Percentiles rank a stretch among this genome's conserved stretches.
Evolutionary conservation across 1,284 basidiomycete species (phyloP).

Genomic region (Marasmius oreades): DNA sequence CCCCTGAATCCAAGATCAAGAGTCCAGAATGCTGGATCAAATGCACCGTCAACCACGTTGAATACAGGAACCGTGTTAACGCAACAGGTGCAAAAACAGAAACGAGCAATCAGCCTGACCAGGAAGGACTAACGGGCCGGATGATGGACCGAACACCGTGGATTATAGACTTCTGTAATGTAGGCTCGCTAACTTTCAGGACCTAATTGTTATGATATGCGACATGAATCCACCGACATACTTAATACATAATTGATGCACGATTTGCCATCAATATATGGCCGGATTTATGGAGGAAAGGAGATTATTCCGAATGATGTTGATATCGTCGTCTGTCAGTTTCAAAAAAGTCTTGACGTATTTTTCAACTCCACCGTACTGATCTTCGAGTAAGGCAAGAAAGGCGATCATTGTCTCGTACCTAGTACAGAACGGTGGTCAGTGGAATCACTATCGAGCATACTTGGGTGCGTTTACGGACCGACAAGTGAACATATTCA

Average conservation of each 20-base stretch:
- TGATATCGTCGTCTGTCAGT: constrained; percentile 59
- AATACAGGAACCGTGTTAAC: constrained; percentile 32
- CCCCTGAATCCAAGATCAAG: constrained; percentile 71
- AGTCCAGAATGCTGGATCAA: constrained; percentile 41
- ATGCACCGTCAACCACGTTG: constrained; percentile 17
- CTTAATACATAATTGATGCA: not conserved
- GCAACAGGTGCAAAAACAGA: constrained; percentile 44
- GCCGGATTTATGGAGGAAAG: constrained; percentile 31
- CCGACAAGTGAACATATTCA: constrained; percentile 78
- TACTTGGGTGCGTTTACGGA: constrained; percentile 26
- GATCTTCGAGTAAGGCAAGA: constrained; percentile 50
- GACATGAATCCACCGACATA: not conserved
- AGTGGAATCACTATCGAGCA: not conserved
- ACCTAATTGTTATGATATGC: not conserved
- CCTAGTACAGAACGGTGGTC: constrained; percentile 31
- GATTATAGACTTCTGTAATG: not conserved
- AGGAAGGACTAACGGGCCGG: constrained; percentile 30
- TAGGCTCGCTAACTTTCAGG: not conserved
- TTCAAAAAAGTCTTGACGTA: constrained; percentile 54
- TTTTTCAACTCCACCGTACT: constrained; percentile 63
- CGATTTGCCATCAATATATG: constrained; percentile 5
- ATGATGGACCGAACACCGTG: not conserved
- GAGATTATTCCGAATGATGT: constrained; percentile 56
- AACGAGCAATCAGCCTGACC: constrained; percentile 44
- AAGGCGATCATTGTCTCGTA: constrained; percentile 71